These are phyloP conservation scores for Venturia nashicola DNA, from an alignment of 2,329 filamentous ascomycete species.

Conservation along the genomic window DNA sequence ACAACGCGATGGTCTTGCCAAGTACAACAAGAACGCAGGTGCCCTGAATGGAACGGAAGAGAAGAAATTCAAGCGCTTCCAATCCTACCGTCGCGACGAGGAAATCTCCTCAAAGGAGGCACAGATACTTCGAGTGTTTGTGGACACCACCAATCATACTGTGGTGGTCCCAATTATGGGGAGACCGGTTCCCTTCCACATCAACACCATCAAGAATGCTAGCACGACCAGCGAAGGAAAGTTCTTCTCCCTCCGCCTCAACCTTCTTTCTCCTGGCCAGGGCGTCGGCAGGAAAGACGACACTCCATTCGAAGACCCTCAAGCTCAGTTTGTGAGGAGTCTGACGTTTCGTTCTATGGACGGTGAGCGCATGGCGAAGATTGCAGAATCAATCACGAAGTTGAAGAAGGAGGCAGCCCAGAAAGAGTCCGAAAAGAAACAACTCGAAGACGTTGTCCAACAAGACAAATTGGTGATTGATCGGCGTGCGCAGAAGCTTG, in stretches of 20 bases:
- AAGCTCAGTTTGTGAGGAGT: conserved; percentile 89
- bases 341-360: conserved; percentile 90
- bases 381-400: conserved; percentile 86
- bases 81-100: conserved; percentile 97
- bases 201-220: conserved; percentile 96
- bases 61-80: conserved; percentile 98
- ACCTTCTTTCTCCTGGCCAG: conserved; percentile 92
- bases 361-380: conserved; percentile 76
- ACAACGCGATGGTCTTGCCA: conserved; percentile 72
- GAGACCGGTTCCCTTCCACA: conserved; percentile 93
- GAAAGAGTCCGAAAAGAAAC: conserved; percentile 96
- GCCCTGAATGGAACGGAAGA: conserved; percentile 82
- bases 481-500: conserved; percentile 77
- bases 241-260: conserved; percentile 88
- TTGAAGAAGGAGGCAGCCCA: conserved; percentile 88
- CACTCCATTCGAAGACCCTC: conserved; percentile 92
- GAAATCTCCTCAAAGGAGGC: conserved; percentile 62
- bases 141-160: conserved; percentile 81
- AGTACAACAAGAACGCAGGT: conserved; percentile 75
- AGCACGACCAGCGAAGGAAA: conserved; percentile 87
- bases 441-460: conserved; percentile 97
- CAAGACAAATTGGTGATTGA: conserved; percentile 97
- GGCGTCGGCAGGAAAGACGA: conserved; percentile 96
- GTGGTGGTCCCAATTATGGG: conserved; percentile 96
- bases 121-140: conserved; percentile 82